These are phyloP conservation scores for Blastobotrys elegans DNA, from an alignment of 1,139 yeast genomes.

Conservation along the genomic window DNA sequence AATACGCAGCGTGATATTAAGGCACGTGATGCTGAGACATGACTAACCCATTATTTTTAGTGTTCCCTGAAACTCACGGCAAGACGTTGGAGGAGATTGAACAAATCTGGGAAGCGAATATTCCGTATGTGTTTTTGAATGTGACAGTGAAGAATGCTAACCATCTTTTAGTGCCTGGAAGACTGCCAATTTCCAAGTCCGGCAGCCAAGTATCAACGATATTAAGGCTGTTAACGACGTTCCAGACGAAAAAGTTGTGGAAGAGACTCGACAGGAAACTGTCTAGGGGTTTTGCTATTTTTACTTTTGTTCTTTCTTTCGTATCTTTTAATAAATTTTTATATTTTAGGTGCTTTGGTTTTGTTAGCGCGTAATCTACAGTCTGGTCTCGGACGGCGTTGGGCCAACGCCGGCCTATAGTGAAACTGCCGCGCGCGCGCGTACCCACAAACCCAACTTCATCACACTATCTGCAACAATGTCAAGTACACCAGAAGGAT, in stretches of 20 bases:
- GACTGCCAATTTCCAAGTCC: constrained; percentile 34
- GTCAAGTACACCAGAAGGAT: too few relatives aligned
- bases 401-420: too few relatives aligned
- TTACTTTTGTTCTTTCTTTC: background rate
- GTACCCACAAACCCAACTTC: too few relatives aligned
- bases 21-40: background rate
- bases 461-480: too few relatives aligned
- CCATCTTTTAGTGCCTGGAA: too few relatives aligned
- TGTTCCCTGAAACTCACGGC: constrained; percentile 63
- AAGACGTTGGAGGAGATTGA: constrained; percentile 61
- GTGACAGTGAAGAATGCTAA: too few relatives aligned
- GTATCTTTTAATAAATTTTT: background rate
- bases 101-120: constrained; percentile 43
- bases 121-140: too few relatives aligned
- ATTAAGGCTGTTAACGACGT: constrained; percentile 29
- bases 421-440: too few relatives aligned
- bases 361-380: too few relatives aligned
- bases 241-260: constrained; percentile 10
- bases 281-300: background rate
- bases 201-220: constrained; percentile 26
- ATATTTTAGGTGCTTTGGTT: background rate
- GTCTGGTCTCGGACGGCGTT: too few relatives aligned
- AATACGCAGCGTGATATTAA: too few relatives aligned
- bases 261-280: background rate
- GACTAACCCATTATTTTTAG: constrained; percentile 33